A percentile compares a stretch with the other conserved stretches of the same genome.
phyloP scores from a whole-genome alignment of 2,329 filamentous ascomycete species.

The Dactylellina haptotyla region DNA sequence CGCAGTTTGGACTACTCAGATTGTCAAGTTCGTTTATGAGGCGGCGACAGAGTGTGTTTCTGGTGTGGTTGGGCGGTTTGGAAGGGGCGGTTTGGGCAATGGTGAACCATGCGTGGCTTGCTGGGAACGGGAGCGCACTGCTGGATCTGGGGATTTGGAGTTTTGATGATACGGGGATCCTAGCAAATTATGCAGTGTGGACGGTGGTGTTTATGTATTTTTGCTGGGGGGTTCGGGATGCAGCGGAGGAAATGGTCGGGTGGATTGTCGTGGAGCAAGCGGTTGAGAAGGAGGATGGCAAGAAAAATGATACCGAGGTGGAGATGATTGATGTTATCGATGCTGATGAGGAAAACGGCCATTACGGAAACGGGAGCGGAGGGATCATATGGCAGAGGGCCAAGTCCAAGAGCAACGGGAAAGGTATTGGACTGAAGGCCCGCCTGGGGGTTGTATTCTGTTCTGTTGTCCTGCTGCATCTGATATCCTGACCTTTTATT shows the following conservation, averaged over 20 bases:
- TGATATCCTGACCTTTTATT: too few species aligned
- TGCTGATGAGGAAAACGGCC: too few species aligned
- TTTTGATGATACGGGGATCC: constrained; percentile 58
- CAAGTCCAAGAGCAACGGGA: too few species aligned
- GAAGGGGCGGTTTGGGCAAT: constrained; percentile 68
- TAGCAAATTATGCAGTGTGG: constrained; percentile 61
- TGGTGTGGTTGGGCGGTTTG: constrained; percentile 35
- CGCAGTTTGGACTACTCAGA: constrained; percentile 1
- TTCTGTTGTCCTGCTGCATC: background rate
- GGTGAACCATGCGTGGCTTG: constrained; percentile 72
- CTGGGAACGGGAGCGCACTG: constrained; percentile 68
- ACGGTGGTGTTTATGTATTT: constrained; percentile 64
- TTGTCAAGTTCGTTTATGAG: background rate
- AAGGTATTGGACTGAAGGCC: too few species aligned
- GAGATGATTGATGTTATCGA: too few species aligned
- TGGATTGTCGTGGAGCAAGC: constrained; percentile 57
- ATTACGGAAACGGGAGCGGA: too few species aligned
- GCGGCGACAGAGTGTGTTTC: constrained; percentile 17
- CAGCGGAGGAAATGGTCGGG: constrained; percentile 61
- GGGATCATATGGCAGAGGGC: too few species aligned
- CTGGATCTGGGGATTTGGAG: constrained; percentile 62
- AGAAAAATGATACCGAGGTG: too few species aligned
- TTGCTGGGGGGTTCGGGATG: constrained; percentile 61
- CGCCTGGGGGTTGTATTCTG: too few species aligned
- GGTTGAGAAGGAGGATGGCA: background rate